Evolutionary conservation across 345 rosid genomes (phyloP), one percentile per base, ranked within the genome.

Genomic region (Eucalyptus paniculata): DNA sequence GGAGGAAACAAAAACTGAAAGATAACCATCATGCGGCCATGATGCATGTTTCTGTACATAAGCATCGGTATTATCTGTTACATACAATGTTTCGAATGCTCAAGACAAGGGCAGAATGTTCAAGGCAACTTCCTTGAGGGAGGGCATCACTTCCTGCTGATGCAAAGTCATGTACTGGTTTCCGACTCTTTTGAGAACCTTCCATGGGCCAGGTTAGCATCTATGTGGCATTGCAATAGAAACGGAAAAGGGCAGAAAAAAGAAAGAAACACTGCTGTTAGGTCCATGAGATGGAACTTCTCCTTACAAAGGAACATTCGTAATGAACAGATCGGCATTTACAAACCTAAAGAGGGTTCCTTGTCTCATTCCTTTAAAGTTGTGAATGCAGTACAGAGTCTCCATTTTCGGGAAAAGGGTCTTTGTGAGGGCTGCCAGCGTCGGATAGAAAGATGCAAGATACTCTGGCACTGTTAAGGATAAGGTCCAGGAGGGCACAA

Each of bases 171-270:
- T 86, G 72, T 89, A 93, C 3, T 21, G 62, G 87, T 95, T 91
- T 69, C 94, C 4, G 88, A 90, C 93, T 92, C 90, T 94, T 89
- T 94, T 93, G 9, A 97, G 91, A 67, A 97, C 99, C 94, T 95
- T 95, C 99, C 99, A 97, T n/a, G 96, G 95, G 58, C 97, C 97
- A 24, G 99, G 99, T 51, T 97, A 96, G 91, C 99, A 94, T 93
- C 99, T 97, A 50, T 12, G 18, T 28, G 85, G 62, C 13, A 7
- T 5, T 89, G 34, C 54, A 6, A 19, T 18, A 5, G 54, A n/a
- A 44, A 85, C 5, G 16, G 32, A 47, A 10, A 82, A n/a, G 53
- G 53, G 32, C 37, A 53, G 8, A 18, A 23, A 14, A 45, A 32
- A 58, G 45, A 58, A 19, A 34, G 12, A 62, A 15, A 32, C 37